Base-by-base conservation (phyloP, 2,329 filamentous ascomycete species). In the Chrysoporthe deuterocubensis region DNA sequence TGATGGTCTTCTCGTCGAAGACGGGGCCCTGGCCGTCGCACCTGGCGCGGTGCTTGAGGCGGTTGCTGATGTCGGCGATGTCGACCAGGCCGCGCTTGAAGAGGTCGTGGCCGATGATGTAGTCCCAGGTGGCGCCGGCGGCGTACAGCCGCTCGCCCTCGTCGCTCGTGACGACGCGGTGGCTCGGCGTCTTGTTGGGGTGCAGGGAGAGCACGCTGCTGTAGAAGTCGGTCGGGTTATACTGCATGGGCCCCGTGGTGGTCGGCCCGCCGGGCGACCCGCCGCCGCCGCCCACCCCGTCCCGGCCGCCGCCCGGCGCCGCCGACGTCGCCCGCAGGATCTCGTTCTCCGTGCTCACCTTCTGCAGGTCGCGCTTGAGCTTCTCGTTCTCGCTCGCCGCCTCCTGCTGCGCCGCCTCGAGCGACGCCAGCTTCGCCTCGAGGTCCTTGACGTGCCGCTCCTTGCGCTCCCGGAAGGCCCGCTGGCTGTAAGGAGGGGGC, bases 391-490 rank as follows among this genome's bases (percentile, higher is more conserved):
- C 94, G 57, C 90, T 88, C 52, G 90, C 87, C 0, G 96, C 86
- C 44, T 87, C 85, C 66, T 89, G 87, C 63, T 92, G 91, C 62
- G 90, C 89, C 69, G 89, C 88, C 76, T 97, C 91, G 43, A 97
- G 88, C 61, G 83, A 85, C 62, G 88, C 90, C 40, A 98, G 89
- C 77, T 97, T 96, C 67, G 89, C 87, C 80, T 98, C 94, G 34
- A 98, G 89, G 70, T 98, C 94, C 78, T 94, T 94, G 71, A 98
- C 94, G 75, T 79, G 94, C 67, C 90, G 91, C 78, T 98, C 95
- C 79, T 98, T 98, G 73, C 95, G 91, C 80, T 98, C 95, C 69
- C 95, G 93, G 79, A 98, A 98, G 43, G 96, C 95, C 74, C 95
- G 91, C 85, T 98, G 96, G 60, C 95, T 97, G 71, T 48, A 50